These are phyloP conservation scores for Penicillium sp. DNA, from an alignment of 2,329 filamentous ascomycete genomes.

Conservation along the genomic window DNA sequence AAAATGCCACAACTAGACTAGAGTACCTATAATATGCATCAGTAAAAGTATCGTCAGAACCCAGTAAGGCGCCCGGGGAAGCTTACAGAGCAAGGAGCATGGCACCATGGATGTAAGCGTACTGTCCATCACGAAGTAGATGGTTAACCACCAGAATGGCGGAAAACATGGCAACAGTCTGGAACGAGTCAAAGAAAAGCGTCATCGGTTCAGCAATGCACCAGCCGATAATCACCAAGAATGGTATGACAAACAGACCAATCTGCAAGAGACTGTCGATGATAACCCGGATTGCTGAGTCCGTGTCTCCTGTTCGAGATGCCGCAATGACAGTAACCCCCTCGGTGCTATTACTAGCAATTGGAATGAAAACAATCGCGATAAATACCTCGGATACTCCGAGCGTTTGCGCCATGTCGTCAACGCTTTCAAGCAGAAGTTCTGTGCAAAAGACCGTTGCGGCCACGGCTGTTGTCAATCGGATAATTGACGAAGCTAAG, in stretches of 20 bases:
- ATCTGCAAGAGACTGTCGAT: constrained; percentile 75
- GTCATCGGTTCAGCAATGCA: constrained; percentile 66
- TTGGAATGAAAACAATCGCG: constrained; percentile 68
- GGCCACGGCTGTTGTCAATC: constrained; percentile 45
- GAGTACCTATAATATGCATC: constrained; percentile 5
- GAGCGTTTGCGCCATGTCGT: constrained; percentile 59
- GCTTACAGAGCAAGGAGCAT: constrained; percentile 55
- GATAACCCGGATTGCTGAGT: constrained; percentile 65
- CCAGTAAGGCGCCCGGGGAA: rapidly evolving
- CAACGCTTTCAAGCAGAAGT: constrained; percentile 66
- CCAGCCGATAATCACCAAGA: constrained; percentile 71
- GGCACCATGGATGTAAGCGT: constrained; percentile 72
- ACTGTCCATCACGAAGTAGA: constrained; percentile 70
- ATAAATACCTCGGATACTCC: constrained; percentile 70
- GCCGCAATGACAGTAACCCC: constrained; percentile 72
- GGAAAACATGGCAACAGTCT: constrained; percentile 67
- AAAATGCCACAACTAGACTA: constrained; percentile 12
- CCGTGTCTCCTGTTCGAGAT: constrained; percentile 62
- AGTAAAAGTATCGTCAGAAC: background rate
- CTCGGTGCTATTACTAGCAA: constrained; percentile 71
- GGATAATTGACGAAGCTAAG: constrained; percentile 1
- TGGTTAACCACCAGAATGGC: constrained; percentile 65
- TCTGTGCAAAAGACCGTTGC: constrained; percentile 67
- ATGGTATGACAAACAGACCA: constrained; percentile 68
- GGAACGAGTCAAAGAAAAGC: constrained; percentile 70